Evolutionary conservation across 129 eudicot genomes (phyloP), one percentile per base, ranked within the genome.

Genomic region (Flaveria bidentis): DNA sequence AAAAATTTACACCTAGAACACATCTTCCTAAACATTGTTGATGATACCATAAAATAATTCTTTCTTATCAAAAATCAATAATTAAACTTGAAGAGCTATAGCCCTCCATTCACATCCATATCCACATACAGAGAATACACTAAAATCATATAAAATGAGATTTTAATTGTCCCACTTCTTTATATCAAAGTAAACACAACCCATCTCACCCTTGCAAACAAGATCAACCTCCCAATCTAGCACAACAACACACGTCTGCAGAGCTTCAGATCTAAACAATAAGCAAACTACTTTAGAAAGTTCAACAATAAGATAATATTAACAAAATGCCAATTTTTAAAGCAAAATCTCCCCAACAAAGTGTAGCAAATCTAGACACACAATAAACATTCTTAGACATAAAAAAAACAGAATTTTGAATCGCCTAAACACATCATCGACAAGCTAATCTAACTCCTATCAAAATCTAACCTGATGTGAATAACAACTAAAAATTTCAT

Each of bases 321-420:
- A 17, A 36, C 1, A 58, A 10, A 58, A 22, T 16, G 4, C 65
- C 50, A 51, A 16, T 17, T 1, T 13, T 5, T 17, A 28, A 49
- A 14, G 1, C 16, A 6, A 0, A 60, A 57, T 60, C 57, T 11
- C 78, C 78, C 16, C 76, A 8, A 56, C 2, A 28, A 45, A 12
- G 55, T 28, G 51, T 28, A 3, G 18, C 61, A 69, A 69, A 78
- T 78, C 82, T 28, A 30, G 76, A 60, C 46, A 17, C 25, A 30
- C 39, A 14, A 69, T 0, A 69, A 20, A 28, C 18, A 25, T 11
- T 41, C 45, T 51, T 22, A 76, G 12, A 60, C 75, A 69, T 77
- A 69, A 66, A 10, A n/a, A 69, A 66, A 10, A 22, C 42, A 56
- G 2, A 42, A 8, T 22, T 26, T 12, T 11, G 30, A 46, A 70